Evolutionary conservation across 352 stramenopile genomes (phyloP).

Genomic region (Pilasporangium apinafurcum): DNA sequence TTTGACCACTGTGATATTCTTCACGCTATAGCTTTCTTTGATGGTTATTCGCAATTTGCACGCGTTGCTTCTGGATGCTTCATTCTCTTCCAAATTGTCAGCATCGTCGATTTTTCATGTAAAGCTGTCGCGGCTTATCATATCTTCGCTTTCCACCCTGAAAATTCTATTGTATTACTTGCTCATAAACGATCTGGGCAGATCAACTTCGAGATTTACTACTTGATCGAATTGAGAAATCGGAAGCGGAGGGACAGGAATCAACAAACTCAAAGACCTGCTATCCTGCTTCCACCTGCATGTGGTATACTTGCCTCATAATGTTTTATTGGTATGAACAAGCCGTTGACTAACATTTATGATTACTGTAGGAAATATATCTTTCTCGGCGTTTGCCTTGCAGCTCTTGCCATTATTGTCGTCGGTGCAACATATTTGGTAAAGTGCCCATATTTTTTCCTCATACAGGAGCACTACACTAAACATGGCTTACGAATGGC

Average conservation of each 20-base stretch:
- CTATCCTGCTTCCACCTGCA: neutral
- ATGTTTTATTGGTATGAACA: too few species aligned
- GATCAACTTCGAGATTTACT: constrained; percentile 57
- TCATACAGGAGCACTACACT: neutral
- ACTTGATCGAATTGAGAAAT: constrained; percentile 39
- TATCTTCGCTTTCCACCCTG: neutral
- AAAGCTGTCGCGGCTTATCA: neutral
- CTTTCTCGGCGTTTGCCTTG: constrained; percentile 63
- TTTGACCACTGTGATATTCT: too few species aligned
- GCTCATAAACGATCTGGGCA: constrained; percentile 5
- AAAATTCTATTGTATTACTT: neutral
- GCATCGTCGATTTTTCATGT: constrained; percentile 74
- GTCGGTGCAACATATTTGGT: constrained; percentile 47
- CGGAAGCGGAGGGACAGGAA: too few species aligned
- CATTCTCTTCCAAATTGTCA: constrained; percentile 77
- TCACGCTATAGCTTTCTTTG: constrained; percentile 66
- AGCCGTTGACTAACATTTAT: too few species aligned
- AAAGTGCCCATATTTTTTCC: neutral
- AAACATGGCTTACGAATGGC: neutral
- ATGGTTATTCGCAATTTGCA: constrained; percentile 47
- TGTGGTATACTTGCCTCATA: too few species aligned
- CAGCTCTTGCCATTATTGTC: constrained; percentile 43
- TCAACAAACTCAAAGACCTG: neutral
- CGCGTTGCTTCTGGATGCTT: constrained; percentile 57
- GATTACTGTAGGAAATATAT: constrained; percentile 21